phyloP scores from a whole-genome alignment of 805 yeast species.

The Clavispora santaluciae region DNA sequence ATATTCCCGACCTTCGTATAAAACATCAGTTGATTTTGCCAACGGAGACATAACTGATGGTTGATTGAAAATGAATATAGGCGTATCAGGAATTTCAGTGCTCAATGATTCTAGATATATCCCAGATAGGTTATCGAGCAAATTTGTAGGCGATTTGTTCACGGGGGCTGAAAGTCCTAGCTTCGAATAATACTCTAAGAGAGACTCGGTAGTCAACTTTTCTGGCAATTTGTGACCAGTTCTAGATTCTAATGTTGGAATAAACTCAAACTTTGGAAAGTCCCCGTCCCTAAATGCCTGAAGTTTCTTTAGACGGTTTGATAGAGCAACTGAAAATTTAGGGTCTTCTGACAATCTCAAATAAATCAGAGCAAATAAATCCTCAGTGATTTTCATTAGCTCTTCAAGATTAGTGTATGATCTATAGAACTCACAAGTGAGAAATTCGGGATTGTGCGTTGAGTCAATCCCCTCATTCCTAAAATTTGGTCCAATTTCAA shows the following conservation, averaged over 20 bases:
- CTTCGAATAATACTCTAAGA: constrained; percentile 36
- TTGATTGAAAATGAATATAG: constrained; percentile 75
- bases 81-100: constrained; percentile 29
- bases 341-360: constrained; percentile 18
- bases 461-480: constrained; percentile 92
- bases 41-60: constrained; percentile 85
- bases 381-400: constrained; percentile 60
- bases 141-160: constrained; percentile 48
- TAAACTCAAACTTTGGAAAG: constrained; percentile 51
- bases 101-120: constrained; percentile 64
- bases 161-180: constrained; percentile 35
- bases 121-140: constrained; percentile 62
- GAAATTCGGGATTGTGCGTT: constrained; percentile 92
- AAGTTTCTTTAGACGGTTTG: constrained; percentile 14
- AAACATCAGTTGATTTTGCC: constrained; percentile 55
- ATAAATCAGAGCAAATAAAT: constrained; percentile 43
- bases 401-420: constrained; percentile 63
- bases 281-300: constrained; percentile 4
- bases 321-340: constrained; percentile 12
- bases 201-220: constrained; percentile 32
- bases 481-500: constrained; percentile 80
- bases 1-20: constrained; percentile 24
- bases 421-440: constrained; percentile 85
- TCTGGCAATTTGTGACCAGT: constrained; percentile 50
- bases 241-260: constrained; percentile 53